Evolutionary conservation across 1,139 yeast genomes (phyloP).

Genomic region (Pichia inconspicua): DNA sequence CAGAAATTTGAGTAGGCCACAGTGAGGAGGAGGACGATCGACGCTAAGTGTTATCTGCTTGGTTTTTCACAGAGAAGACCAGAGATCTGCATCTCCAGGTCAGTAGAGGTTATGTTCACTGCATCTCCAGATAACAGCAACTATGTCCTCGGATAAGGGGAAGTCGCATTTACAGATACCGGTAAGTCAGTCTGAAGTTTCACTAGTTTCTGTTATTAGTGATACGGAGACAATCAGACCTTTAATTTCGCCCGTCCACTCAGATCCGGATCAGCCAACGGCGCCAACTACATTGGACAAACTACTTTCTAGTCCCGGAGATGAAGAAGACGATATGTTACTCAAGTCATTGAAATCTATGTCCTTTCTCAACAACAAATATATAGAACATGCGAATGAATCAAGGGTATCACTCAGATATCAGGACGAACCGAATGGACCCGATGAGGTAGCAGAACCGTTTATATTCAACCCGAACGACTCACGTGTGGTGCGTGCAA

Average conservation of each 20-base stretch:
- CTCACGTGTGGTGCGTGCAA: background rate
- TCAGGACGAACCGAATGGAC: conserved; percentile 8
- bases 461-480: conserved; percentile 5
- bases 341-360: conserved; percentile 11
- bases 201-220: conserved; percentile 1
- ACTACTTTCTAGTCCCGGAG: conserved; percentile 8
- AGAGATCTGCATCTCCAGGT: too few species aligned
- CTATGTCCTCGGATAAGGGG: background rate
- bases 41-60: background rate
- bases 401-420: background rate
- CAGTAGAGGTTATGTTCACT: background rate
- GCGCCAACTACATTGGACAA: conserved; percentile 2
- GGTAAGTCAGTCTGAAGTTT: conserved; percentile 1
- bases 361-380: background rate
- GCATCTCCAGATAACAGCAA: background rate
- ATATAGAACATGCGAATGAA: background rate
- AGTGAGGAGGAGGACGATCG: too few species aligned
- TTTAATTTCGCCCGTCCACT: conserved; percentile 12
- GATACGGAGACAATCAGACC: conserved; percentile 9
- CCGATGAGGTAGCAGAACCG: conserved; percentile 1
- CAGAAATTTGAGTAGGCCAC: too few species aligned
- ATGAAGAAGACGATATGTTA: conserved; percentile 11
- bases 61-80: too few species aligned
- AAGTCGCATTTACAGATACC: background rate
- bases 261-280: conserved; percentile 10